Evolutionary conservation across 441 rosid genomes (phyloP), one percentile per base, ranked within the genome.

Genomic region (Gossypium laxum): DNA sequence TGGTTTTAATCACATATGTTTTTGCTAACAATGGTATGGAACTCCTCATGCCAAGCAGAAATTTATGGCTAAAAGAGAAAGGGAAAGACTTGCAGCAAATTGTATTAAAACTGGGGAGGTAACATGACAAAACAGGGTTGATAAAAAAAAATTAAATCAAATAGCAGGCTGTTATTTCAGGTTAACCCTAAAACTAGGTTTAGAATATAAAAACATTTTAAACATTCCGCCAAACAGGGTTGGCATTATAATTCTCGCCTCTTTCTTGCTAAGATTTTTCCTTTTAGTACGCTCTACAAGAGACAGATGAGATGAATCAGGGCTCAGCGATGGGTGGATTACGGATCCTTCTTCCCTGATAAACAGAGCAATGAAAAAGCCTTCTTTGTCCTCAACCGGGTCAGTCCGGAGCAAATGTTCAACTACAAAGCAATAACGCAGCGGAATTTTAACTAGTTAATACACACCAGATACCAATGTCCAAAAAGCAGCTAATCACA

Each of bases 291-390:
- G 45, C 52, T 21, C 0, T 11, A 11, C 52, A 11, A 30, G 68
- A 63, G 3, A 19, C 5, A 15, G 32, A 41, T 3, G 34, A 18
- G 66, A 24, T 3, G 22, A 0, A 4, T 4, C 47, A 21, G 54
- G 60, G 22, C 4, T 28, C 47, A 48, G 6, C 4, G 1, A 34
- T 1, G 26, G 43, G 26, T 56, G 43, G 21, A 28, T 30, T 21
- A 14, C 41, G 61, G 54, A 61, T 19, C 43, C 26, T 5, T 48
- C 50, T 14, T 30, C 51, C 71, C 74, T 89, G 41, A 82, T 72
- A 48, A 92, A 86, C 21, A 91, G 80, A 5, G 97, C 93, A 28
- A 91, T 86, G 82, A 91, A 93, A 76, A 93, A 91, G 50, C 98
- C 97, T 82, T 91, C 97, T 62, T 85, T 89, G 86, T 89, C 94